Evolutionary conservation across 352 stramenopile genomes (phyloP).

Genomic region (Peronospora tabacina): DNA sequence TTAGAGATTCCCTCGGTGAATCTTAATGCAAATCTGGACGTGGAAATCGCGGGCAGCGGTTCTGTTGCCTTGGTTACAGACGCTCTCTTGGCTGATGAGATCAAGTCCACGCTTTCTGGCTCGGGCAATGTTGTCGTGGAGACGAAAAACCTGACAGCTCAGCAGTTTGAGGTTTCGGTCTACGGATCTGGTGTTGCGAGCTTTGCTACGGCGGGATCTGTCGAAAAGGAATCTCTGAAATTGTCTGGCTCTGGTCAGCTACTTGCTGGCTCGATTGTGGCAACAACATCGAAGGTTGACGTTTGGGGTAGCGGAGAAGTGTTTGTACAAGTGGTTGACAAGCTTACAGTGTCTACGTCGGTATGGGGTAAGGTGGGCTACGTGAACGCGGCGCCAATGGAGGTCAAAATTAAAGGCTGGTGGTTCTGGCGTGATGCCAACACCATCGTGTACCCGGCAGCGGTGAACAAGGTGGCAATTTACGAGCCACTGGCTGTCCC

Average conservation of each 20-base stretch:
- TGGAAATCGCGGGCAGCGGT: conserved; percentile 38
- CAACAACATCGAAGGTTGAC: conserved; percentile 30
- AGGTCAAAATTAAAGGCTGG: conserved; percentile 46
- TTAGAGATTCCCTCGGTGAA: conserved; percentile 24
- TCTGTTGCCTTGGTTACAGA: conserved; percentile 29
- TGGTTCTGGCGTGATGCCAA: conserved; percentile 44
- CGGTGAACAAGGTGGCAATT: conserved; percentile 33
- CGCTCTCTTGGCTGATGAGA: conserved; percentile 15
- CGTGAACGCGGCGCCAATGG: conserved; percentile 29
- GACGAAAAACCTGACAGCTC: conserved; percentile 25
- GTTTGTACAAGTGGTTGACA: conserved; percentile 41
- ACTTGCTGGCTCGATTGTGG: conserved; percentile 40
- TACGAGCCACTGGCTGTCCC: conserved; percentile 25
- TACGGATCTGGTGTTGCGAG: conserved; percentile 41
- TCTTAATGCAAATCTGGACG: conserved; percentile 23
- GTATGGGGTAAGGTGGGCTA: conserved; percentile 52
- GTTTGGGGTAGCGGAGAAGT: conserved; percentile 42
- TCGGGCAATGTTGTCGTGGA: conserved; percentile 32
- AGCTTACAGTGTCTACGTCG: conserved; percentile 40
- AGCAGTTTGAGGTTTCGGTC: conserved; percentile 37
- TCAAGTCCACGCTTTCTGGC: conserved; percentile 30
- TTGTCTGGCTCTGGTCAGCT: conserved; percentile 42
- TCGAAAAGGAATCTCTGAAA: conserved; percentile 40
- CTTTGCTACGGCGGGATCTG: conserved; percentile 34
- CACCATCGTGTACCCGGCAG: conserved; percentile 35